Evolutionary conservation across 345 rosid genomes (phyloP), one percentile per base, ranked within the genome.

Genomic region (Gossypium thurberi): DNA sequence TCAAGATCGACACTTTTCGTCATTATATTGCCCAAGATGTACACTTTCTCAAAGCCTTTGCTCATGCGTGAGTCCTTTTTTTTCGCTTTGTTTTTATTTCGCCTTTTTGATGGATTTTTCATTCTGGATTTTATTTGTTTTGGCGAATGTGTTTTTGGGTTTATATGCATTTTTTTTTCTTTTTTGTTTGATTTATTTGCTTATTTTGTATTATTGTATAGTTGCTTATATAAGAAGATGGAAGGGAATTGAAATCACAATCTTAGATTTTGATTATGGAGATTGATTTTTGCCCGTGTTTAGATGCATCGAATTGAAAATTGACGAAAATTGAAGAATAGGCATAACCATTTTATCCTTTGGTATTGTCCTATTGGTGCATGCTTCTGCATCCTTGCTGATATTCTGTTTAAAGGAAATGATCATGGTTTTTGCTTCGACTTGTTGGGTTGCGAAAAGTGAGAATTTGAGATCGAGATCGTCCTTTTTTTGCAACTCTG

Each of bases 21-120:
- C 87, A 87, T 71, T 96, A 87, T 77, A 84, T 93, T 68, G 83
- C 96, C 0, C 99, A 96, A 74, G 98, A 93, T 77, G 86, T 78
- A 72, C 84, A 88, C 79, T 96, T 91, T 83, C 97, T 96, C 43
- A 93, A 90, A 75, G 89, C 99, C 69, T 93, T 89, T 69, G 87
- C 90, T 56, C 90, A 85, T 26, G 99, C 98, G 99, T 93, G 78
- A 87, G 98, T 85, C 23, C 4, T 56, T 68, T 62, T 47, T 70
- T 68, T 17, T 40, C 62, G 13, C 44, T 13, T 46, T 23, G 37
- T 4, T 10, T 33, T 51, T 17, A 40, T 48, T 74, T 71, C 6
- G 13, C 23, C 33, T 23, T 18, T 26, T 50, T 51, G 8, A 20
- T 25, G 9, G 74, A 55, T 51, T 64, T 65, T 64, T 25, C 64